Conservation (phyloP, 768 basidiomycete species). For the Kwoniella sp. region DNA sequence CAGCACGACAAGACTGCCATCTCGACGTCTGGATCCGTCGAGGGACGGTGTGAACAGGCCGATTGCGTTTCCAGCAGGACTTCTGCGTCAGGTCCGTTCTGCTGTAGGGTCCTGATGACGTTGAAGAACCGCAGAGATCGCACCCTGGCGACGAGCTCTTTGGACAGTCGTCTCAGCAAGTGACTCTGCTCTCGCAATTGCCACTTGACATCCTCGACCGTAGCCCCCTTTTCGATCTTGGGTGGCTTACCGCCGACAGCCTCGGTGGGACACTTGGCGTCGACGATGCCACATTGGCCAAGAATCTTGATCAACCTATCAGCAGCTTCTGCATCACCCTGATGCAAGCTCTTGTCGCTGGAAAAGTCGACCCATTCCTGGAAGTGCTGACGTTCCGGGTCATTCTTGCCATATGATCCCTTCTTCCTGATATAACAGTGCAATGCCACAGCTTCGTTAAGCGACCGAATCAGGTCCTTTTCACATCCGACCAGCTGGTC, state of each 20-base stretch:
- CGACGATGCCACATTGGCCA: constrained; percentile 25
- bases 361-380: constrained; percentile 33
- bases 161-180: constrained; percentile 72
- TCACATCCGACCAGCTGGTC: constrained; percentile 76
- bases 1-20: constrained; percentile 84
- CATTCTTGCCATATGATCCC: constrained; percentile 66
- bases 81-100: constrained; percentile 57
- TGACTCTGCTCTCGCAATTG: constrained; percentile 82
- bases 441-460: constrained; percentile 63
- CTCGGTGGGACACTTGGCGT: constrained; percentile 31
- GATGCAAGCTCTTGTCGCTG: constrained; percentile 22
- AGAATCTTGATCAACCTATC: constrained; percentile 28
- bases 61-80: constrained; percentile 53
- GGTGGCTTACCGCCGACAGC: constrained; percentile 57
- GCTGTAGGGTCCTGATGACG: constrained; percentile 78
- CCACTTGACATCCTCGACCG: constrained; percentile 61
- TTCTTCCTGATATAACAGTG: constrained; percentile 59
- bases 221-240: constrained; percentile 56
- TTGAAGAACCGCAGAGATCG: constrained; percentile 89
- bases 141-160: constrained; percentile 83
- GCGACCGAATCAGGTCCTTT: constrained; percentile 62
- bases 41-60: constrained; percentile 52
- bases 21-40: constrained; percentile 45
- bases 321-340: constrained; percentile 40
- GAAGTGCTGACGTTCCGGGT: constrained; percentile 68